Evolutionary conservation across 2,329 filamentous ascomycete genomes (phyloP), one percentile per base, ranked within the genome.

Genomic region (Aspergillus sp.): DNA sequence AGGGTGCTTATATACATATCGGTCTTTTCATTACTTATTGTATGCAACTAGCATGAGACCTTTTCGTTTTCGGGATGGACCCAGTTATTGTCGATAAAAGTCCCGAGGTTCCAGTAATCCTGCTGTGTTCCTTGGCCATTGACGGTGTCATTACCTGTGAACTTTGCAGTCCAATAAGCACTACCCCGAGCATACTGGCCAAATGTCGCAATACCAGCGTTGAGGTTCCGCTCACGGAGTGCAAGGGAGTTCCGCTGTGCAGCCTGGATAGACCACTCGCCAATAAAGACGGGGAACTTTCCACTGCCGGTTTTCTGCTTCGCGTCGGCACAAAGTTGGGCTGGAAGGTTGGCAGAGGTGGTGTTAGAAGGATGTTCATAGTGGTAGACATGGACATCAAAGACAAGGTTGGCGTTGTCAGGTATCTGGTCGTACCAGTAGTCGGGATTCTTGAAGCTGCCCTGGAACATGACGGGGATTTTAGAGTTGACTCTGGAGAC

Each of bases 391-490:
- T 63, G 60, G 27, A 55, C 44, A 27, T 63, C 57, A 45, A 60
- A 61, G 7, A 62, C 55, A 2, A 63, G 43, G 32, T 63, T 60
- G 6, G 48, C 48, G 0, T 25, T 27, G 4, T 42, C 41, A 2
- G 51, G 44, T n/a, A 62, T 56, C 7, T 53, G 33, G 0, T 41
- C 30, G 5, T 47, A 51, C 58, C 59, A 63, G 44, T 56, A 59
- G 5, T 41, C 35, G 22, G 52, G 55, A 9, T 45, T 47, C 44
- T 58, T 56, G 46, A 63, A 63, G 39, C 58, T 58, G 1, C 60
- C 60, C 48, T 63, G 59, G 42, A 62, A 53, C 53, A 61, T 59
- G 7, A 60, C 52, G 2, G 57, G 58, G 19, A 63, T 55, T 7
- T 44, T 41, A 1, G 43, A 39, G 15, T 55, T 56, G 7, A 53